A percentile compares a stretch with the other conserved stretches of the same genome.
These are phyloP conservation scores for Gossypium gossypioides DNA, from an alignment of 441 rosid species.

Conservation along the genomic window DNA sequence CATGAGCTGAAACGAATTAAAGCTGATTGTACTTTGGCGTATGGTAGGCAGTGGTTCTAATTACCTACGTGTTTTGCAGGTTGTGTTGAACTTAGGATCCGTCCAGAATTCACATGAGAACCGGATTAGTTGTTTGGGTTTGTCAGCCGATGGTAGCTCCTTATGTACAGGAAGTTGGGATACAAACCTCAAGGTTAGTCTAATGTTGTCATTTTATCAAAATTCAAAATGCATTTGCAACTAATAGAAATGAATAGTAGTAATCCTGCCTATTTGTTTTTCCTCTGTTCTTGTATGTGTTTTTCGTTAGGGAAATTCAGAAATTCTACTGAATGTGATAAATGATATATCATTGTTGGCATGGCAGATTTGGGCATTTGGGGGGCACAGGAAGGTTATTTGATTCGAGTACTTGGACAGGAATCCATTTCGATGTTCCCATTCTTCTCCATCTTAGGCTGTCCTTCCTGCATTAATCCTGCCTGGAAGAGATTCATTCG, in stretches of 20 bases:
- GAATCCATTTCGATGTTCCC: not conserved
- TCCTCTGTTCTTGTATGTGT: too few species aligned
- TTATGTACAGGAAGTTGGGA: conserved; percentile 97
- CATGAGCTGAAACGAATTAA: not conserved
- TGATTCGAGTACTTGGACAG: conserved; percentile 21
- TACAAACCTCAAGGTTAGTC: conserved; percentile 80
- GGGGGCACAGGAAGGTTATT: conserved; percentile 66
- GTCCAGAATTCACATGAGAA: conserved; percentile 67
- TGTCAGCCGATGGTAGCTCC: conserved; percentile 98
- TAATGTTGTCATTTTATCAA: conserved; percentile 1
- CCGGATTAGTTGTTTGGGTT: conserved; percentile 75
- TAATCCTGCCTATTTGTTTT: not conserved
- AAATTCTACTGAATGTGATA: not conserved
- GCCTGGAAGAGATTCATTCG: conserved; percentile 13
- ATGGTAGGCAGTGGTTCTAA: conserved; percentile 5
- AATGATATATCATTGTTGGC: not conserved
- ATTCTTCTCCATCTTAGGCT: not conserved
- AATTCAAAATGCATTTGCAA: conserved; percentile 6
- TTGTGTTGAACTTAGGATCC: conserved; percentile 67
- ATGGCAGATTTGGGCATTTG: conserved; percentile 83
- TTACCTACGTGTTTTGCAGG: conserved; percentile 35
- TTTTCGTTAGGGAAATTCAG: not conserved
- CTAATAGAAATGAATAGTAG: not conserved
- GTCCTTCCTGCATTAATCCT: not conserved
- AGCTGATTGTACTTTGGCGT: not conserved